A percentile compares a stretch with the other conserved stretches of the same genome.
Evolutionary conservation across 768 basidiomycete genomes (phyloP).

Genomic region (Cyclocybe cylindracea): DNA sequence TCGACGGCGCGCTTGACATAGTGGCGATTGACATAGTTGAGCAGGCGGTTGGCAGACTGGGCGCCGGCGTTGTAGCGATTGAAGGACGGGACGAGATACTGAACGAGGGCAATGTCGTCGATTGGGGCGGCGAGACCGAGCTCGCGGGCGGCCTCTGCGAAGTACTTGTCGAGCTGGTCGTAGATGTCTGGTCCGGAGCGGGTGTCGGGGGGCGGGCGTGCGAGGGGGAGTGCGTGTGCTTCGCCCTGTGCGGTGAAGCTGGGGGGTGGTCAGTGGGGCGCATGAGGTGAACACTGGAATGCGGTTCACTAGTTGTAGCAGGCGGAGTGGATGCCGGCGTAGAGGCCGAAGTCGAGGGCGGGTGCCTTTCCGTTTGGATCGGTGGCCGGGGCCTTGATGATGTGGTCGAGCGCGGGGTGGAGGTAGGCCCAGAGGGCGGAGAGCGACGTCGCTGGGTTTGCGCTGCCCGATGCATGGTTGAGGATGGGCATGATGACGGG

Average conservation of each 20-base stretch:
- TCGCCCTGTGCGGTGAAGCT: constrained; percentile 64
- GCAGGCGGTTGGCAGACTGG: constrained; percentile 66
- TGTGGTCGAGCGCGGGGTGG: constrained; percentile 74
- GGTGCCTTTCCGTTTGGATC: constrained; percentile 60
- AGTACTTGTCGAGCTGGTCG: constrained; percentile 72
- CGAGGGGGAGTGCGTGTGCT: constrained; percentile 21
- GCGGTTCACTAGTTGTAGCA: constrained; percentile 74
- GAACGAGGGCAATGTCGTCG: constrained; percentile 65
- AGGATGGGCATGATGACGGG: constrained; percentile 33
- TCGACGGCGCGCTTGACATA: constrained; percentile 76
- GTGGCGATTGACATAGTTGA: constrained; percentile 80
- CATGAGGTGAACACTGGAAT: constrained; percentile 11
- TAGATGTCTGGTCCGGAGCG: constrained; percentile 65
- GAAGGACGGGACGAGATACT: constrained; percentile 73
- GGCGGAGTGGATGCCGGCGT: constrained; percentile 80
- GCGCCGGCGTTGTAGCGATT: constrained; percentile 70
- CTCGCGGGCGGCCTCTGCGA: constrained; percentile 60
- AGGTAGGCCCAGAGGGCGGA: constrained; percentile 76
- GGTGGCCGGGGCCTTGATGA: constrained; percentile 69
- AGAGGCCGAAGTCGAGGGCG: constrained; percentile 68
- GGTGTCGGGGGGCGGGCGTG: constrained; percentile 9
- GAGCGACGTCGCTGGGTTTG: constrained; percentile 74
- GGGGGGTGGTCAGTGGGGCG: constrained; percentile 13
- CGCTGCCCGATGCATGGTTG: constrained; percentile 61
- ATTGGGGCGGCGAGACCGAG: constrained; percentile 62